These are phyloP conservation scores for Lachnellula hyalina DNA, from an alignment of 2,329 filamentous ascomycete genomes.

Conservation along the genomic window DNA sequence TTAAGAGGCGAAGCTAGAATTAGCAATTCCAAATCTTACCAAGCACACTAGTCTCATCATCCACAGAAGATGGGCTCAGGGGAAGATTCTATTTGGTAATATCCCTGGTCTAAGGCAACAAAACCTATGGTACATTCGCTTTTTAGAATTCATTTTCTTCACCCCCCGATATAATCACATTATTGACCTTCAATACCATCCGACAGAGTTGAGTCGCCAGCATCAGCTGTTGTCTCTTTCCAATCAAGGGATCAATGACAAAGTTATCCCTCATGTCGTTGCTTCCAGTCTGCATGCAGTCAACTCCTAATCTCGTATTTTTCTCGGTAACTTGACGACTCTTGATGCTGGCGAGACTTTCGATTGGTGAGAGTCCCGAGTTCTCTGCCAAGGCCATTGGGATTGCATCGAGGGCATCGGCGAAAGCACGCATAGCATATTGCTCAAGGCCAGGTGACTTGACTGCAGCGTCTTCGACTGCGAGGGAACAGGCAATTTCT, in stretches of 20 bases:
- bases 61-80: neutral
- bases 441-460: conserved; percentile 97
- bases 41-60: neutral
- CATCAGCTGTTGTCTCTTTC: conserved; percentile 94
- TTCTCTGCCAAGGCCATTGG: conserved; percentile 98
- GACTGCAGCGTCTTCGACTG: conserved; percentile 89
- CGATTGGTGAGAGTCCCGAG: conserved; percentile 91
- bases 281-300: conserved; percentile 93
- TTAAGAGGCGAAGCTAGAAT: neutral
- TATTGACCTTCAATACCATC: conserved; percentile 97
- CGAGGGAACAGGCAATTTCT: conserved; percentile 93
- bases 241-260: conserved; percentile 96
- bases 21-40: neutral
- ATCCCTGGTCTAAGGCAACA: conserved; percentile 20
- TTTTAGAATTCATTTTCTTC: conserved; percentile 81
- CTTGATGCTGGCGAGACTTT: conserved; percentile 91
- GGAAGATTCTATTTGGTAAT: conserved; percentile 11
- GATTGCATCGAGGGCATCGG: conserved; percentile 86
- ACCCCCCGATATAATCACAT: conserved; percentile 84
- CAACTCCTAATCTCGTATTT: conserved; percentile 76
- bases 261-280: conserved; percentile 99
- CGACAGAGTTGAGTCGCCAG: conserved; percentile 95
- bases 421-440: conserved; percentile 97
- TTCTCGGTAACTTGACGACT: conserved; percentile 90
- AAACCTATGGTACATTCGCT: conserved; percentile 25